A percentile compares a stretch with the other conserved stretches of the same genome.
Evolutionary conservation across 768 basidiomycete genomes (phyloP).

Genomic region (Trametes elegans): DNA sequence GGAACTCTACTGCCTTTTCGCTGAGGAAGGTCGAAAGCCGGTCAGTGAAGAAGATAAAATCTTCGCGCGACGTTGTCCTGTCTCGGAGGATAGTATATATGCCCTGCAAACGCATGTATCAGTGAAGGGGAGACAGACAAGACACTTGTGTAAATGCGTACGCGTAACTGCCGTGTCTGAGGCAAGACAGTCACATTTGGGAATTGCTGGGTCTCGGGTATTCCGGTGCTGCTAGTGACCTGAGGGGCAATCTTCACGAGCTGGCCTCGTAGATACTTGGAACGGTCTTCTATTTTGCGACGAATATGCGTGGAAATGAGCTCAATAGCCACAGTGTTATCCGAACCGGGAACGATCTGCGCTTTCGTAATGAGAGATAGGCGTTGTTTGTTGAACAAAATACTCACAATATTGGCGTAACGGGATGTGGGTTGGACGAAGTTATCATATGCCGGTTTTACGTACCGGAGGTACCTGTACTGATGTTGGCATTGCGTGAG

Average conservation of each 20-base stretch:
- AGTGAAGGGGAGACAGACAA: background rate
- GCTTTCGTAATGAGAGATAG: too few relatives aligned
- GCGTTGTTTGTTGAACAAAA: too few relatives aligned
- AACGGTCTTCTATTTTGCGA: constrained; percentile 77
- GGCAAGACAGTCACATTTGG: constrained; percentile 64
- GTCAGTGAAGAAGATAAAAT: constrained; percentile 93
- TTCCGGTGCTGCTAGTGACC: constrained; percentile 21
- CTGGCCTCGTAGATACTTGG: constrained; percentile 67
- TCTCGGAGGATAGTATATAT: constrained; percentile 88
- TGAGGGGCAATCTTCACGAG: constrained; percentile 47
- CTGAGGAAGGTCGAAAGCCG: constrained; percentile 81
- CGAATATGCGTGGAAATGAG: constrained; percentile 89
- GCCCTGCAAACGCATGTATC: constrained; percentile 51
- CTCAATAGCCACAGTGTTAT: constrained; percentile 90
- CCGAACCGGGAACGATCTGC: constrained; percentile 95
- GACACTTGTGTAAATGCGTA: constrained; percentile 33
- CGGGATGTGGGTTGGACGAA: constrained; percentile 87
- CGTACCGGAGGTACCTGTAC: constrained; percentile 79
- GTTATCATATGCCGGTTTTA: constrained; percentile 93
- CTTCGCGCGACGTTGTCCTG: constrained; percentile 64
- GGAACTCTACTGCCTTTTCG: constrained; percentile 77
- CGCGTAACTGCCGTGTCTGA: constrained; percentile 79
- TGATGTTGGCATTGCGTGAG: background rate
- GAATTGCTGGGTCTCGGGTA: constrained; percentile 39
- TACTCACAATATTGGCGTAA: constrained; percentile 81